Base-by-base conservation (phyloP, 345 rosid genomes). In the Isatis tinctoria region DNA sequence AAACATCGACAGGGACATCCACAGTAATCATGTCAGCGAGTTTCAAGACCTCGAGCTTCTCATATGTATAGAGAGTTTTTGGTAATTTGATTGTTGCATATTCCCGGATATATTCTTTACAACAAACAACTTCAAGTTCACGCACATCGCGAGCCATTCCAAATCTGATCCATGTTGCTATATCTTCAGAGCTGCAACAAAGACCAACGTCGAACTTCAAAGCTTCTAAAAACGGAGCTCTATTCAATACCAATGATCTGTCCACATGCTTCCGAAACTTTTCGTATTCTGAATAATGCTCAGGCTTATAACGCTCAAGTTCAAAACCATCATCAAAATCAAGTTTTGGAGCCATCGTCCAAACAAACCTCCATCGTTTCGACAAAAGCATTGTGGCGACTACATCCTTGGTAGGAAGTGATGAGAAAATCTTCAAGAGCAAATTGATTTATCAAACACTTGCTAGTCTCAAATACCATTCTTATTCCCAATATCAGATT, bases 161-260 rank as follows among this genome's bases (percentile, higher is more conserved):
- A n/a, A n/a, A n/a, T n/a, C n/a, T 58, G n/a, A 58, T 35, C 43
- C 64, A 59, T 35, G 27, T 59, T 59, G 44, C 44, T 2, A 59
- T 35, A 35, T 59, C 44, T 33, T 59, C 44, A 36, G 28, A 0
- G 44, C 5, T 59, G 13, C 13, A 62, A 18, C 16, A 59, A 11
- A 4, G 28, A 10, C 28, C 28, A 36, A 59, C 44, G 4, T 26
- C 7, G 6, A 39, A 27, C 10, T 40, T n/a, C 18, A 62, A 13
- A 12, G 36, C 10, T n/a, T 27, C n/a, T 3, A 62, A 32, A 9
- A 40, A 36, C 8, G 35, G 22, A 14, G 22, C 20, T 9, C 22
- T 43, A 26, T 26, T 16, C 22, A 62, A 27, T 14, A n/a, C 20
- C 67, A 62, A 22, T 12, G 35, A 40, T n/a, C 22, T 60, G 30